Conservation (phyloP, 2,329 filamentous ascomycete genomes). For the Penicillium sp. region DNA sequence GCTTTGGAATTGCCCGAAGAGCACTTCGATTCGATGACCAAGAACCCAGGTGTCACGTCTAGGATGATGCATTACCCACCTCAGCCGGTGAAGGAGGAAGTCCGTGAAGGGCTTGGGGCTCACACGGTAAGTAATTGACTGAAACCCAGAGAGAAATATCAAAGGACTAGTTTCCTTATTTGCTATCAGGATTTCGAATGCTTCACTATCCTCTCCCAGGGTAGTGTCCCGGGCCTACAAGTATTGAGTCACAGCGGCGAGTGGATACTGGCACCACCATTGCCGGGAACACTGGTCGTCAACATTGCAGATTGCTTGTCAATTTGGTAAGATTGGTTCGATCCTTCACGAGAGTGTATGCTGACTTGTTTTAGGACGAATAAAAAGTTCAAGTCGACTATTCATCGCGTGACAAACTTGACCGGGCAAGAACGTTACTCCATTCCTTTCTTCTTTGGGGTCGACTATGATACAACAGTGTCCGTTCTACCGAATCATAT, state of each 20-base stretch:
- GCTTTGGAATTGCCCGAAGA: slow-evolving; percentile 39
- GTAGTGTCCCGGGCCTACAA: slow-evolving; percentile 37
- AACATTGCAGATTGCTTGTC: slow-evolving; percentile 36
- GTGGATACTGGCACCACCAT: slow-evolving; percentile 27
- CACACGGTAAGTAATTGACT: slow-evolving; percentile 32
- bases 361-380: slow-evolving; percentile 33
- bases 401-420: slow-evolving; percentile 43
- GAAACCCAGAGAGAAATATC: background rate
- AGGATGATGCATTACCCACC: slow-evolving; percentile 43
- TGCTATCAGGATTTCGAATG: slow-evolving; percentile 37
- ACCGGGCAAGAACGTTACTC: slow-evolving; percentile 40
- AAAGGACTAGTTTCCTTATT: background rate
- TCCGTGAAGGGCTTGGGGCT: slow-evolving; percentile 41
- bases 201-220: slow-evolving; percentile 44
- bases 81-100: slow-evolving; percentile 34
- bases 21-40: slow-evolving; percentile 37
- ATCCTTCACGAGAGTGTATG: accelerated
- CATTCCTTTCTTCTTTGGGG: slow-evolving; percentile 44
- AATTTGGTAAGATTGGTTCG: slow-evolving; percentile 27
- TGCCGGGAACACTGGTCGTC: slow-evolving; percentile 29
- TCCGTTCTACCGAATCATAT: slow-evolving; percentile 20
- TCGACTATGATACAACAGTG: slow-evolving; percentile 41
- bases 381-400: slow-evolving; percentile 39
- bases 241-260: slow-evolving; percentile 33
- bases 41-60: slow-evolving; percentile 39